phyloP scores from a whole-genome alignment of 352 stramenopile genomes.

The Phytophthora pistaciae region DNA sequence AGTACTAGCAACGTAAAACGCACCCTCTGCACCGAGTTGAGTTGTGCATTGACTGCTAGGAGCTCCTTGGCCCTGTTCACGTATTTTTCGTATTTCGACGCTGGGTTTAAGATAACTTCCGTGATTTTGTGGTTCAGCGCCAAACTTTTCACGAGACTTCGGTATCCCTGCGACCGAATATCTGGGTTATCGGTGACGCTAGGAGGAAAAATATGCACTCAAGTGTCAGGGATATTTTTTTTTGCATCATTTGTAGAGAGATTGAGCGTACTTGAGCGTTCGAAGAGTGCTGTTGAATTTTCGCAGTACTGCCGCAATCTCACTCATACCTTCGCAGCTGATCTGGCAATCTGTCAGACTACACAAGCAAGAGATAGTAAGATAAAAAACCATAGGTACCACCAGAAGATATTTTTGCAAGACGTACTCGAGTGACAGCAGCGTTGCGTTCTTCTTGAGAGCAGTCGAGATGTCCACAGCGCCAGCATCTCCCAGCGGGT shows the following conservation, averaged over 20 bases:
- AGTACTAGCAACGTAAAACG: not conserved
- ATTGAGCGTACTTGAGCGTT: slow-evolving; percentile 41
- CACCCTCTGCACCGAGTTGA: slow-evolving; percentile 38
- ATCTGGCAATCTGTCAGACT: slow-evolving; percentile 56
- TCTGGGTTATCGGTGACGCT: slow-evolving; percentile 55
- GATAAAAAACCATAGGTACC: not conserved
- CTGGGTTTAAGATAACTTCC: slow-evolving; percentile 39
- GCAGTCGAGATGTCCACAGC: slow-evolving; percentile 48
- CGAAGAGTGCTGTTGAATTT: slow-evolving; percentile 66
- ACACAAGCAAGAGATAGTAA: not conserved
- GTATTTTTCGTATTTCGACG: slow-evolving; percentile 42
- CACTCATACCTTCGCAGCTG: slow-evolving; percentile 51
- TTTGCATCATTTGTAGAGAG: not conserved
- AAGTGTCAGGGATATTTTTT: not conserved
- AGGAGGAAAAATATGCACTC: not conserved
- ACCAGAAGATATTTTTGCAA: not conserved
- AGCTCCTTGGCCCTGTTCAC: slow-evolving; percentile 35
- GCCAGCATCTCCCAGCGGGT: slow-evolving; percentile 60
- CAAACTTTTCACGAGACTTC: slow-evolving; percentile 52
- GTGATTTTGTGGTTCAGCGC: slow-evolving; percentile 51
- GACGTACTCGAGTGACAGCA: slow-evolving; percentile 57
- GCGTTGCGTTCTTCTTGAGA: slow-evolving; percentile 62
- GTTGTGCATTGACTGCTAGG: slow-evolving; percentile 54
- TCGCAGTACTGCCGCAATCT: slow-evolving; percentile 38
- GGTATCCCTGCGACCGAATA: slow-evolving; percentile 54